These are phyloP conservation scores for Xylaria sp. DNA, from an alignment of 2,329 filamentous ascomycete genomes.

Conservation along the genomic window DNA sequence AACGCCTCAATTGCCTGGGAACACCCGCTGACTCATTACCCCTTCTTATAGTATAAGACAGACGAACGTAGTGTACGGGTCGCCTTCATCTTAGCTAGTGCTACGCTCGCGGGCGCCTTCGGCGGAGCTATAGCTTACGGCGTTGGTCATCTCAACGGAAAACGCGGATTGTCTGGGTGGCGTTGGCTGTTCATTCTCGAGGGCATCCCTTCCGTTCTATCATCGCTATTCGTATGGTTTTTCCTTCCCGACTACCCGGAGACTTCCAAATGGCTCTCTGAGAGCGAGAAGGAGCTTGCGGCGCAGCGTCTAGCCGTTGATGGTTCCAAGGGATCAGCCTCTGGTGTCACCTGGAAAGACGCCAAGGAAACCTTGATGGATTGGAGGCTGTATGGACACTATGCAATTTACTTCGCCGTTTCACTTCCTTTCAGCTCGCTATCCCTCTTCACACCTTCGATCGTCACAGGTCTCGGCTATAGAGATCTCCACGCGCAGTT, in stretches of 20 bases:
- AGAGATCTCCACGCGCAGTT: slow-evolving; percentile 64
- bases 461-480: slow-evolving; percentile 56
- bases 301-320: slow-evolving; percentile 56
- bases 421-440: slow-evolving; percentile 51
- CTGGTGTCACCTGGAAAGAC: slow-evolving; percentile 71
- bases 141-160: slow-evolving; percentile 76
- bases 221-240: slow-evolving; percentile 68
- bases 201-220: slow-evolving; percentile 57
- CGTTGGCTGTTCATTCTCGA: slow-evolving; percentile 71
- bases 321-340: slow-evolving; percentile 67
- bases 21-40: not conserved
- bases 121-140: slow-evolving; percentile 80
- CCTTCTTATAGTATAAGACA: slow-evolving; percentile 64
- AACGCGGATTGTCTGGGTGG: slow-evolving; percentile 72
- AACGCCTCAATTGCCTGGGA: not conserved
- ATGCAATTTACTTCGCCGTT: slow-evolving; percentile 60
- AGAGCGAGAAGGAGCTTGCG: slow-evolving; percentile 68
- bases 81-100: slow-evolving; percentile 74
- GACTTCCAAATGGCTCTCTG: slow-evolving; percentile 69
- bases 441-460: slow-evolving; percentile 66
- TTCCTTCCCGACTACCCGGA: slow-evolving; percentile 74
- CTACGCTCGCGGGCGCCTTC: slow-evolving; percentile 77
- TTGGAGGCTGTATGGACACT: slow-evolving; percentile 74
- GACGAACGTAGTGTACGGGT: slow-evolving; percentile 77
- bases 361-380: slow-evolving; percentile 75